Evolutionary conservation across 345 rosid species (phyloP), one percentile per base, ranked within the genome.

Genomic region (Alliaria petiolata): DNA sequence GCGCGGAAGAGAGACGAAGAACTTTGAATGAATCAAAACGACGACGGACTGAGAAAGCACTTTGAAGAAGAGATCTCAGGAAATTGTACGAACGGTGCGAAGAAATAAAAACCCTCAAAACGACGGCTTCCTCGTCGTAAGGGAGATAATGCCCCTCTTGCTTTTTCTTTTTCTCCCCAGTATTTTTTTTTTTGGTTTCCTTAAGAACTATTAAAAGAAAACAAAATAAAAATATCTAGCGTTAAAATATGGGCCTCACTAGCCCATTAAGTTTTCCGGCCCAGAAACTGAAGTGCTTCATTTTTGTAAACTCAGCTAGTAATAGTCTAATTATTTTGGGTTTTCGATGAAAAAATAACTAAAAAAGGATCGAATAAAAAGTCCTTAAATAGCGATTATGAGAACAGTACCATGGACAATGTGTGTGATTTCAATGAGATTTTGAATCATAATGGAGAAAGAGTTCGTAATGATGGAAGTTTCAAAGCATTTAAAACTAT

Each of bases 121-220:
- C 88, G 88, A 84, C 88, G 81, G 69, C 56, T 77, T 65, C 53
- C 36, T 74, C 79, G 86, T 83, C 87, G 88, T 82, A 79, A 76
- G 76, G 26, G 79, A 65, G 79, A 65, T 71, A 77, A 59, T 53
- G 52, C 62, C 42, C 19, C 61, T 26, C 42, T 28, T 64, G 25
- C 25, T 16, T 72, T n/a, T 31, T 66, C 53, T 44, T 28, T 57
- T 3, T 10, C 44, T 2, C 13, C 1, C n/a, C n/a, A 38, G 42
- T 25, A 17, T 38, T 25, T 20, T 13, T 12, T 9, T 3, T 44
- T 46, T 25, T 22, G 25, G 25, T 14, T 6, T 14, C 43, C n/a
- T 14, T 4, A 4, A 14, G 5, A 14, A 14, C 17, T 42, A 3
- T 45, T 12, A 52, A 30, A 39, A 13, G 16, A 1, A 26, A 3